Conservation (phyloP, 768 basidiomycete genomes). For the Lactarius vividus region DNA sequence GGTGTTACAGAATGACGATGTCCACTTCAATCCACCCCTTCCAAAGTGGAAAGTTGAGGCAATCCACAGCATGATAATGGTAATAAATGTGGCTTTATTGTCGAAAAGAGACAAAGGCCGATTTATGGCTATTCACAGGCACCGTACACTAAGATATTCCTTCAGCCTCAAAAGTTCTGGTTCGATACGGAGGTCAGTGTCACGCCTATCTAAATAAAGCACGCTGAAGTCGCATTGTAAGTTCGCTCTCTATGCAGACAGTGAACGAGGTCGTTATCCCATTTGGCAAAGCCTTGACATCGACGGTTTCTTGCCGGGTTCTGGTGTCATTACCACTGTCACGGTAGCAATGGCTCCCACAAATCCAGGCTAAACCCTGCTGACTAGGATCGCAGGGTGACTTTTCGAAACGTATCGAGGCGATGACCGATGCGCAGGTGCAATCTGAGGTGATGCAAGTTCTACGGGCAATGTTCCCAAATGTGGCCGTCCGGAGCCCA, state of each 20-base stretch:
- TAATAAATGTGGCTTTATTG: slow-evolving; percentile 13
- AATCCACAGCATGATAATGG: slow-evolving; percentile 62
- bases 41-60: slow-evolving; percentile 62
- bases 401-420: slow-evolving; percentile 54
- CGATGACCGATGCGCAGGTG: slow-evolving; percentile 46
- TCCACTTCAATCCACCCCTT: slow-evolving; percentile 47
- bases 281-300: slow-evolving; percentile 66
- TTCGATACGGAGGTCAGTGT: slow-evolving; percentile 6
- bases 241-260: slow-evolving; percentile 22
- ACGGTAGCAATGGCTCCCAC: slow-evolving; percentile 42
- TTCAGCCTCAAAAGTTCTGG: slow-evolving; percentile 23
- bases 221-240: neutral
- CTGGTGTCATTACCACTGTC: slow-evolving; percentile 49
- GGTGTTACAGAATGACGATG: slow-evolving; percentile 41
- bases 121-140: neutral
- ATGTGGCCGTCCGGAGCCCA: slow-evolving; percentile 47
- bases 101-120: neutral
- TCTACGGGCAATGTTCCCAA: slow-evolving; percentile 54
- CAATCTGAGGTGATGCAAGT: slow-evolving; percentile 53
- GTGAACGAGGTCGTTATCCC: slow-evolving; percentile 41
- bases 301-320: slow-evolving; percentile 53
- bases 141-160: slow-evolving; percentile 14
- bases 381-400: slow-evolving; percentile 44
- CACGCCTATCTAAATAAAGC: neutral
- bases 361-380: no score